These are phyloP conservation scores for Persicaria tinctoria DNA, from an alignment of 148 eudicot species.

Conservation along the genomic window DNA sequence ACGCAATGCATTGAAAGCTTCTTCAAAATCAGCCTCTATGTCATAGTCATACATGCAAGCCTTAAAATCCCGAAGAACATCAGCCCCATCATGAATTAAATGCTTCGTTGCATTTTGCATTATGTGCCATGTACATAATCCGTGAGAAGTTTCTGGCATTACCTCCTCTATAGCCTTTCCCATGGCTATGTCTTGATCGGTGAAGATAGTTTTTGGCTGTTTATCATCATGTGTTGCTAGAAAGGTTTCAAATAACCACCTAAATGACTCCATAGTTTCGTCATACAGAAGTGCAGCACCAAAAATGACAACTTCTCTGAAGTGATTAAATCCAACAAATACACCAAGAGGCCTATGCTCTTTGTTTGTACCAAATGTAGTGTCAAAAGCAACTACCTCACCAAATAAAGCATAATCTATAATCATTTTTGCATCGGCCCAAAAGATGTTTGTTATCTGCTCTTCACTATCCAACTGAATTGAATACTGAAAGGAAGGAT, in stretches of 20 bases:
- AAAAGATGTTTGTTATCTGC: not conserved
- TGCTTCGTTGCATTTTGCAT: not conserved
- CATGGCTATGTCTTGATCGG: not conserved
- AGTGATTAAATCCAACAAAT: slow-evolving; percentile 15
- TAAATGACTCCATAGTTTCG: slow-evolving; percentile 13
- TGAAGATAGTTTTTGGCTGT: not conserved
- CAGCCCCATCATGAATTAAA: not conserved
- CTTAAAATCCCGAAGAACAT: not conserved
- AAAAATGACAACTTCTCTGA: slow-evolving; percentile 5
- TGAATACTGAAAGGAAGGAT: not conserved
- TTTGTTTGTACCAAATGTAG: slow-evolving; percentile 13
- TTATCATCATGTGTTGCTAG: not conserved
- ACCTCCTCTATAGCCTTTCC: not conserved
- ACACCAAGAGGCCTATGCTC: slow-evolving; percentile 4
- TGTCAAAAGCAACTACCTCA: not conserved
- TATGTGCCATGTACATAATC: not conserved
- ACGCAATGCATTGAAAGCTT: too few species aligned
- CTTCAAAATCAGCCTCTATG: not conserved
- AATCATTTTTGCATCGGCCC: too few species aligned
- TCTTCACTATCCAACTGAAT: not conserved
- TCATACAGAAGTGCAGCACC: slow-evolving; percentile 15
- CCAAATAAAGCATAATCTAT: not conserved
- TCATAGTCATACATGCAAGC: not conserved
- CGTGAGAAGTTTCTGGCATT: not conserved
- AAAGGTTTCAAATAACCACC: slow-evolving; percentile 14